phyloP scores from a whole-genome alignment of 805 yeast species.

The Priceomyces carsonii region DNA sequence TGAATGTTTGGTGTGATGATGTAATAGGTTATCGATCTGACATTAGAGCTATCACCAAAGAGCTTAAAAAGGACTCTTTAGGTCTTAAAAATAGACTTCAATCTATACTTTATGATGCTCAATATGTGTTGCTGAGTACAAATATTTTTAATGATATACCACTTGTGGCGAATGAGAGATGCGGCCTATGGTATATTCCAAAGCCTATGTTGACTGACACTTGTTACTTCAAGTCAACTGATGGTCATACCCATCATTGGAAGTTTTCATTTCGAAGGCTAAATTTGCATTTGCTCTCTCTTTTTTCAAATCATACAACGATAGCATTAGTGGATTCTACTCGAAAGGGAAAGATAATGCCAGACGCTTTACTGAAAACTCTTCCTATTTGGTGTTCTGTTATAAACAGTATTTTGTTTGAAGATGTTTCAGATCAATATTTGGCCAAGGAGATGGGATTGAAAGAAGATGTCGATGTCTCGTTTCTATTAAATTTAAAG shows the following conservation, averaged over 20 bases:
- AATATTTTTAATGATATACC: slow-evolving; percentile 30
- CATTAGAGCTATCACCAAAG: slow-evolving; percentile 32
- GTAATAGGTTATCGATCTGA: background rate
- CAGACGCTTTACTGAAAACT: slow-evolving; percentile 85
- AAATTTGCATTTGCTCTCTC: slow-evolving; percentile 67
- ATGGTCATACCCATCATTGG: slow-evolving; percentile 87
- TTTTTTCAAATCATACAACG: slow-evolving; percentile 46
- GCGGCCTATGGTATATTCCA: slow-evolving; percentile 83
- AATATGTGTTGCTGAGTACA: slow-evolving; percentile 42
- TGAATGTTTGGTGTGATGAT: background rate
- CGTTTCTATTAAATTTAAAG: slow-evolving; percentile 7
- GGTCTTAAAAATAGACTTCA: slow-evolving; percentile 62
- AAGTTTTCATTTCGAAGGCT: slow-evolving; percentile 70
- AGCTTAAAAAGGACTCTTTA: slow-evolving; percentile 50
- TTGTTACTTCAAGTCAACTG: slow-evolving; percentile 85
- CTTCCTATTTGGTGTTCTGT: slow-evolving; percentile 93
- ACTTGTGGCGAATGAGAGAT: slow-evolving; percentile 73
- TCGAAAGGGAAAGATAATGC: slow-evolving; percentile 78
- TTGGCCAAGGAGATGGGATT: slow-evolving; percentile 4
- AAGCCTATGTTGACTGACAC: slow-evolving; percentile 43
- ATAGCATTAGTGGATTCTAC: slow-evolving; percentile 78
- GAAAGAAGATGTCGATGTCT: background rate
- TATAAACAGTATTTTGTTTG: slow-evolving; percentile 55
- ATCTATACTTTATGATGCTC: slow-evolving; percentile 67
- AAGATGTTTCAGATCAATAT: slow-evolving; percentile 14